A percentile compares a stretch with the other conserved stretches of the same genome.
Conservation (phyloP, 495 filamentous ascomycete genomes). For the Podospora appendiculata region DNA sequence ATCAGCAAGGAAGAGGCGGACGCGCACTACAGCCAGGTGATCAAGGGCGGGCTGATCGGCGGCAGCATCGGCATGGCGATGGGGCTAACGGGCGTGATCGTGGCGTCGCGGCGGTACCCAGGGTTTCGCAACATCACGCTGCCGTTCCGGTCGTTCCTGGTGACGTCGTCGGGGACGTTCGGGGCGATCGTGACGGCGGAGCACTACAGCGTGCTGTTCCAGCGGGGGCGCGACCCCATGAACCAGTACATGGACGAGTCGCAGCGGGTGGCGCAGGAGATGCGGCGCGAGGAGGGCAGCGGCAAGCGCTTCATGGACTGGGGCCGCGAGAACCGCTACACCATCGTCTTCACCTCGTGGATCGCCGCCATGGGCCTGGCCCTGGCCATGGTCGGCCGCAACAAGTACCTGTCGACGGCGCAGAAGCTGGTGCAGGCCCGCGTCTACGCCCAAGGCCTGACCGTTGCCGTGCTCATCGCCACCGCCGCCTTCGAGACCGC, state of each 20-base stretch:
- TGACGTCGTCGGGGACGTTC: constrained; percentile 78
- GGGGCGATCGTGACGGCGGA: constrained; percentile 81
- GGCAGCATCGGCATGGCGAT: constrained; percentile 54
- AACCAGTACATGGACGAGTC: constrained; percentile 59
- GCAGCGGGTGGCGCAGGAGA: constrained; percentile 25
- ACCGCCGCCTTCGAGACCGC: constrained; percentile 84
- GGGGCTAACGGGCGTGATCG: constrained; percentile 56
- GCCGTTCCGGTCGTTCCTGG: constrained; percentile 84
- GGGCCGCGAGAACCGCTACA: constrained; percentile 76
- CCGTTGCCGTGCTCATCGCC: constrained; percentile 78
- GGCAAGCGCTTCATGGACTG: constrained; percentile 43
- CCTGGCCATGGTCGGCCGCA: constrained; percentile 69
- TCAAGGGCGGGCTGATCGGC: constrained; percentile 73
- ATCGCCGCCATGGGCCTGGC: constrained; percentile 71
- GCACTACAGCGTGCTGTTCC: constrained; percentile 65
- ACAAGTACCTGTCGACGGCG: constrained; percentile 60
- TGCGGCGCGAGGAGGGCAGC: constrained; percentile 41
- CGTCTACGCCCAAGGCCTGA: constrained; percentile 96
- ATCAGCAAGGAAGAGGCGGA: constrained; percentile 88
- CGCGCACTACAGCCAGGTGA: constrained; percentile 53
- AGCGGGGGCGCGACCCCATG: constrained; percentile 57
- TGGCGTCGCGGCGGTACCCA: constrained; percentile 55
- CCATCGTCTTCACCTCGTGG: constrained; percentile 82
- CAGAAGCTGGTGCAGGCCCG: constrained; percentile 98
- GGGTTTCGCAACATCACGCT: constrained; percentile 73